Evolutionary conservation across 1,284 basidiomycete genomes (phyloP).

Genomic region (Heterobasidion annosum): DNA sequence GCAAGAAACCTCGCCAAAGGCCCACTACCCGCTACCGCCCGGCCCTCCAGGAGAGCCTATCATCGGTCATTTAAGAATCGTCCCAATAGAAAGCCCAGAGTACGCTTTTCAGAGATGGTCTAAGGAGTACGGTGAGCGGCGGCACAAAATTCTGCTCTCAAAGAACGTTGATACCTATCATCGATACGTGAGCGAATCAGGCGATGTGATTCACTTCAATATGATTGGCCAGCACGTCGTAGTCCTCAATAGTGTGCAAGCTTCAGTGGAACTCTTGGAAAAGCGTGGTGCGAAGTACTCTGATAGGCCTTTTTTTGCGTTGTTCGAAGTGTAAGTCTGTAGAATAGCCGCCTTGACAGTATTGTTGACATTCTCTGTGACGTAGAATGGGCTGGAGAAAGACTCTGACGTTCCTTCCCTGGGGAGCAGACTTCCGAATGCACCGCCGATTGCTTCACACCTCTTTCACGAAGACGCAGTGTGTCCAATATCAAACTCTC

Average conservation of each 20-base stretch:
- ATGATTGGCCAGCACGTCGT: not conserved
- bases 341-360: not conserved
- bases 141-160: no score
- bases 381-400: not conserved
- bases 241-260: not conserved
- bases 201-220: not conserved
- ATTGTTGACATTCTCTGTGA: not conserved
- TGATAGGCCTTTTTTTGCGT: not conserved
- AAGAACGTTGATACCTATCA: not conserved
- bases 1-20: no score
- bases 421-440: not conserved
- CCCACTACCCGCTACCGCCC: not conserved
- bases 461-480: not conserved
- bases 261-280: not conserved
- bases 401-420: not conserved
- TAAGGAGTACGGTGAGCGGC: not conserved
- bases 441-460: not conserved
- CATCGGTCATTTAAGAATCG: not conserved
- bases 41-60: not conserved
- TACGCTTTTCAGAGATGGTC: not conserved
- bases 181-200: not conserved
- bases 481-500: not conserved
- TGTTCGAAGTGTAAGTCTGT: not conserved
- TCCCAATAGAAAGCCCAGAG: not conserved
- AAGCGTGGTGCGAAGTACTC: not conserved